Evolutionary conservation across 768 basidiomycete genomes (phyloP), one percentile per base, ranked within the genome.

Genomic region (Pisolithus sp.): DNA sequence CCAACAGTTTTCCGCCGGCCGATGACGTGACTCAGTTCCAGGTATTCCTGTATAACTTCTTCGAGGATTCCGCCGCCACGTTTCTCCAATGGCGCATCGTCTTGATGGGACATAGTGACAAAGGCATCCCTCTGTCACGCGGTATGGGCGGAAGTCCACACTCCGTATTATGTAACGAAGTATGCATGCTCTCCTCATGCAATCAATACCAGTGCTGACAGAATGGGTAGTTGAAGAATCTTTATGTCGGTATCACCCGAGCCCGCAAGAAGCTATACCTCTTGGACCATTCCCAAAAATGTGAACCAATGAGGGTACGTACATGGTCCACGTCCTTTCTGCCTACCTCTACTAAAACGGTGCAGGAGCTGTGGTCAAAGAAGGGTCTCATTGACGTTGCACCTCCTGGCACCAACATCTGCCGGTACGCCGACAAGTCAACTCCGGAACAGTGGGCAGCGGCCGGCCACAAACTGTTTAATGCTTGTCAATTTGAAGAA

Each of bases 21-120:
- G 1, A 30, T 26, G 0, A 55, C 49, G 48, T 57, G 18, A 58
- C 30, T 8, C 3, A 17, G 17, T 42, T 44, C 0, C 50, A 87
- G 85, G 86, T 89, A 4, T 70, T 89, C 5, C 59, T 89, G 9
- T 88, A 82, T 58, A 81, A 89, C 54, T 88, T 88, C 65, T 89
- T 89, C 57, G 74, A 79, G 24, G 83, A 85, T 55, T 89, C 87
- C 0, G 55, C 61, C 0, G 65, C 77, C 2, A 74, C 74, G 31
- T 50, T 61, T 3, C 63, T 76, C 0, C 80, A 81, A 45, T 88
- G 86, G 86, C 70, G 81, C 7, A 71, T 84, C 1, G 67, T 86
- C 4, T 59, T 82, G 4, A 77, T 78, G 46, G 69, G 62, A 1
- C 48, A 73, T 0, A 61, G 68, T 36, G 61, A 64, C 12, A 44